Base-by-base conservation (phyloP, 371 early-diverging fungal species). In the Fennellomyces sp. region DNA sequence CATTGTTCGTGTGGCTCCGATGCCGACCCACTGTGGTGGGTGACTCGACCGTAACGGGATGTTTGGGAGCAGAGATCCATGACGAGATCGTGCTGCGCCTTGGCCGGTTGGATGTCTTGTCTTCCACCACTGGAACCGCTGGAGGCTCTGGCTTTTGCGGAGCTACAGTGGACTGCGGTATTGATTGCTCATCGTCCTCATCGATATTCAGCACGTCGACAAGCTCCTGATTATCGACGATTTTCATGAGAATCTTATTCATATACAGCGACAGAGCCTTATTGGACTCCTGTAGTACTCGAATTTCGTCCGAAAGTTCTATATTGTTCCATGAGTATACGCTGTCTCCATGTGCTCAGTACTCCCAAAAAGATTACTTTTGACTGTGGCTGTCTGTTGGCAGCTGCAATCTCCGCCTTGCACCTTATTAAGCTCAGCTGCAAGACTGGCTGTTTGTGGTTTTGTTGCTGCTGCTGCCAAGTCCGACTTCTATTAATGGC, bases 161-260 rank as follows among this genome's bases (percentile, higher is more conserved):
- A n/a, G n/a, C n/a, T n/a, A n/a, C n/a, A n/a, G n/a, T n/a, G n/a
- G n/a, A n/a, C n/a, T n/a, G n/a, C n/a, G 45, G 8, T 45, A 25
- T 8, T 21, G 45, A 17, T 36, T 36, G 26, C 4, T 27, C 60
- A 8, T 49, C 51, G 19, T 45, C 58, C 23, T 64, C 67, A 49
- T 71, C 72, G 35, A 71, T 67, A 57, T 66, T 71, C 15, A 71
- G 51, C 3, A 71, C 63, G 21, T 66, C 72, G 17, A 68, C 65
- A 33, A 73, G 38, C 15, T 66, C 55, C 36, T 69, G 63, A 17
- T 69, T 62, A 33, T 60, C 74, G 17, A 73, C 56, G 42, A 73
- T 73, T 45, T 68, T 66, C 5, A 62, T 30, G 10, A 73, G 61
- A 25, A 73, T 66, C 58, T 73, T 73, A 38, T 73, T 66, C 65